phyloP scores from a whole-genome alignment of 768 basidiomycete genomes.

The Psilocybe cubensis region DNA sequence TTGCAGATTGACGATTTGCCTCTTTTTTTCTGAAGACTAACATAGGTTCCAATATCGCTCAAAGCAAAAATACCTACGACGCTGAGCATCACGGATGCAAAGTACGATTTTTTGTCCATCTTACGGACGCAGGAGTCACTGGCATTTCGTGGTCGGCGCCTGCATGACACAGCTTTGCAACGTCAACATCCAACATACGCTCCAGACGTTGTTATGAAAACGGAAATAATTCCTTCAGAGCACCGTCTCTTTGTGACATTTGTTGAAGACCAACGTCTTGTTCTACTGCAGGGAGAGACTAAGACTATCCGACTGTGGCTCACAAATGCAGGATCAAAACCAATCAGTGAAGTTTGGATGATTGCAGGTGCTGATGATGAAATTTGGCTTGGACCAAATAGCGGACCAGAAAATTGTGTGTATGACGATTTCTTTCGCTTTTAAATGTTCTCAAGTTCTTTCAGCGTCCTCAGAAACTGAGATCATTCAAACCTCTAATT shows the following conservation, averaged over 20 bases:
- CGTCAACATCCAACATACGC: slow-evolving; percentile 72
- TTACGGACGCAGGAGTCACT: slow-evolving; percentile 71
- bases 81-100: slow-evolving; percentile 58
- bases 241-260: slow-evolving; percentile 66
- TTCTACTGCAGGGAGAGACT: slow-evolving; percentile 72
- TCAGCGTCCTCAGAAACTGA: slow-evolving; percentile 32
- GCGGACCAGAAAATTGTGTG: slow-evolving; percentile 19
- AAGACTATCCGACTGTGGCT: slow-evolving; percentile 58
- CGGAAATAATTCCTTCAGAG: slow-evolving; percentile 65
- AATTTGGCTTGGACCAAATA: slow-evolving; percentile 51
- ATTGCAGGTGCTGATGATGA: slow-evolving; percentile 63
- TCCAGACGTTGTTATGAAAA: slow-evolving; percentile 60
- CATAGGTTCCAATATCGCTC: slow-evolving; percentile 66
- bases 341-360: slow-evolving; percentile 74
- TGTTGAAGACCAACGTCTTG: slow-evolving; percentile 52
- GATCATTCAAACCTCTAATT: slow-evolving; percentile 53
- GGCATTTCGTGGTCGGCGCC: slow-evolving; percentile 68
- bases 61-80: slow-evolving; percentile 53
- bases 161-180: slow-evolving; percentile 77
- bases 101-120: slow-evolving; percentile 74
- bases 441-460: background rate
- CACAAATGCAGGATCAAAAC: slow-evolving; percentile 63
- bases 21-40: background rate
- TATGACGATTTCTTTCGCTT: background rate
- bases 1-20: slow-evolving; percentile 3